A percentile compares a stretch with the other conserved stretches of the same genome.
These are phyloP conservation scores for Microcos paniculata DNA, from an alignment of 345 rosid genomes.

Conservation along the genomic window DNA sequence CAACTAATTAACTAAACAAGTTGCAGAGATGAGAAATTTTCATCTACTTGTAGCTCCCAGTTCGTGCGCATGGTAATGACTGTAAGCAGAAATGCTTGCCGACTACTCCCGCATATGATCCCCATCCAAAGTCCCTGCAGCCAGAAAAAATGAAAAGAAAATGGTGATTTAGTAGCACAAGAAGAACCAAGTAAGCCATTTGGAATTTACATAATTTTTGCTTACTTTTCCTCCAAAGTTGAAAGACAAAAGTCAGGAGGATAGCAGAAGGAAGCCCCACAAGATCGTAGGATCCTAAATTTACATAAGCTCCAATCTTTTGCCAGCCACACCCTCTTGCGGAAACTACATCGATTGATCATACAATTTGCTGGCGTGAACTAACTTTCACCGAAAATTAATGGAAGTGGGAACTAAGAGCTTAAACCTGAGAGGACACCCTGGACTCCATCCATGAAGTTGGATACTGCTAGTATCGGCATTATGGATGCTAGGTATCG, in stretches of 20 bases:
- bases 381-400: background rate
- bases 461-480: constrained; percentile 37
- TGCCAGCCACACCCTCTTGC: constrained; percentile 50
- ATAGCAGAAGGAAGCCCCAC: constrained; percentile 34
- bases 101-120: constrained; percentile 32
- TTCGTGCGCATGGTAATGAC: constrained; percentile 28
- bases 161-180: background rate
- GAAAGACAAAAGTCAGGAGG: constrained; percentile 28
- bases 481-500: constrained; percentile 27
- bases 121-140: constrained; percentile 47
- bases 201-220: background rate
- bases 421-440: constrained; percentile 33
- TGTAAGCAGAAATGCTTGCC: constrained; percentile 31
- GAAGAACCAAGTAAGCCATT: background rate
- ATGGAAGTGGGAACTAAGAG: background rate
- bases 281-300: constrained; percentile 33
- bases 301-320: constrained; percentile 30
- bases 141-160: too few relatives aligned
- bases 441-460: constrained; percentile 48
- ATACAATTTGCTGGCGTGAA: too few relatives aligned
- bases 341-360: constrained; percentile 14
- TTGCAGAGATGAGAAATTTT: background rate
- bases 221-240: constrained; percentile 36
- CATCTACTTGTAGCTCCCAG: constrained; percentile 33
- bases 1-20: background rate